A percentile compares a stretch with the other conserved stretches of the same genome.
Conservation (phyloP, 225 moss, liverwort and hornwort species). For the Physcomitrellopsis africana region DNA sequence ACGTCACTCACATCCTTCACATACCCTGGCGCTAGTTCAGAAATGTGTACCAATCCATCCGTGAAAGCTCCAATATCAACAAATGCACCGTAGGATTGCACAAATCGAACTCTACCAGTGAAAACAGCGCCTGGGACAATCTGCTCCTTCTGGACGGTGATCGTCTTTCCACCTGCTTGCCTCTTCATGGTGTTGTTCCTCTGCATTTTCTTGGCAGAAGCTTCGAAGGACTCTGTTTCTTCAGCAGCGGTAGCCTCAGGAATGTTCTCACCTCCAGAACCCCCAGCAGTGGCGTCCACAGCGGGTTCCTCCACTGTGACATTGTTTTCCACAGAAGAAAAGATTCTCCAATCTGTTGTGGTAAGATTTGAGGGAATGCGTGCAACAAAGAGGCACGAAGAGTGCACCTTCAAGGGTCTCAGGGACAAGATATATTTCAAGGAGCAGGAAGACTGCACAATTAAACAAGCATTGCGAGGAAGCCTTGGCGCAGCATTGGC, state of each 20-base stretch:
- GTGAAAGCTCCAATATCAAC: conserved; percentile 94
- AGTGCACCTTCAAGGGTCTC: conserved; percentile 29
- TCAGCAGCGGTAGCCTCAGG: neutral
- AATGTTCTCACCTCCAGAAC: conserved; percentile 7
- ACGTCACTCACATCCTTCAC: conserved; percentile 76
- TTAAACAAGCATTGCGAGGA: conserved; percentile 28
- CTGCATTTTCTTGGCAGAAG: conserved; percentile 33
- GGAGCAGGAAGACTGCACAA: conserved; percentile 27
- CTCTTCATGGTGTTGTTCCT: conserved; percentile 35
- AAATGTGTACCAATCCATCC: conserved; percentile 91
- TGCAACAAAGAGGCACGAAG: conserved; percentile 12
- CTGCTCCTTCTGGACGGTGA: conserved; percentile 64
- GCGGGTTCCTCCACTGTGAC: conserved; percentile 61
- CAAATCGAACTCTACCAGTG: conserved; percentile 72
- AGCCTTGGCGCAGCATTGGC: conserved; percentile 51
- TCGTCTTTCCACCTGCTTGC: conserved; percentile 29
- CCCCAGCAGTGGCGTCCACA: conserved; percentile 25
- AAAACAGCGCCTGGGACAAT: conserved; percentile 72
- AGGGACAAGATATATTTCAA: neutral
- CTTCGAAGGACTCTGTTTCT: conserved; percentile 1
- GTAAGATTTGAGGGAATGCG: neutral
- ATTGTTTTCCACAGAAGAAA: conserved; percentile 49
- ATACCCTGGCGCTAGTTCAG: conserved; percentile 60
- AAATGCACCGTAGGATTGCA: conserved; percentile 87
- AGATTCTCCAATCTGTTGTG: conserved; percentile 20